Conservation (phyloP, 331 rosid species). For the Cydonia oblonga region DNA sequence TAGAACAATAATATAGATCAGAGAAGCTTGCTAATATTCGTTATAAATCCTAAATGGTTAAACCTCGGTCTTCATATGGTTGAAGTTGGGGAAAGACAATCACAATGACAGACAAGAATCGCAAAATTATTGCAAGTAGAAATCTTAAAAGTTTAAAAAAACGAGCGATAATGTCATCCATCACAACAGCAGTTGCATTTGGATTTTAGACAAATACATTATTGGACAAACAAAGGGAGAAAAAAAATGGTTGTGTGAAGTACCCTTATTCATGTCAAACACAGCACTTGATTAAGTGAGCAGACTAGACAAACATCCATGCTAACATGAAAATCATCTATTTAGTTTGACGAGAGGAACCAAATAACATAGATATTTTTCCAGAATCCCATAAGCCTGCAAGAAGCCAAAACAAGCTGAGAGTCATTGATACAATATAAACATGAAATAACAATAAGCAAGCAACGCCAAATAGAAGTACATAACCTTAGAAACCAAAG, state of each 20-base stretch:
- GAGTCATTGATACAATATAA: conserved; percentile 14
- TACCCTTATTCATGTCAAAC: conserved; percentile 30
- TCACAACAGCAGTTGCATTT: conserved; percentile 22
- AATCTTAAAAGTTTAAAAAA: not conserved
- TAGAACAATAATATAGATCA: not conserved
- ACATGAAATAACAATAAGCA: not conserved
- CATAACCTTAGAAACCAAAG: not conserved
- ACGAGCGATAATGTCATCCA: not conserved
- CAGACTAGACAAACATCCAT: conserved; percentile 18
- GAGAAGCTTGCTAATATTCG: not conserved
- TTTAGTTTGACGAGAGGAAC: conserved; percentile 12
- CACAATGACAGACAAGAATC: not conserved
- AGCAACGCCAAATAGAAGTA: not conserved
- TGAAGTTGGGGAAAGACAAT: not conserved
- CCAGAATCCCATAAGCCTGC: conserved; percentile 38
- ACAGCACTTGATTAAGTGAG: conserved; percentile 19
- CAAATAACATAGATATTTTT: conserved; percentile 17
- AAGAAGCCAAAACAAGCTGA: conserved; percentile 14
- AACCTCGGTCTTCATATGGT: not conserved
- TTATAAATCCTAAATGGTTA: not conserved
- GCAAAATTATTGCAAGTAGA: not conserved
- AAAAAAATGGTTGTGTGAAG: conserved; percentile 18
- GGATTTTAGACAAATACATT: conserved; percentile 17
- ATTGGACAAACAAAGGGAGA: conserved; percentile 15
- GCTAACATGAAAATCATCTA: conserved; percentile 15